These are phyloP conservation scores for Gaultheria prostrata DNA, from an alignment of 148 eudicot genomes.

Conservation along the genomic window DNA sequence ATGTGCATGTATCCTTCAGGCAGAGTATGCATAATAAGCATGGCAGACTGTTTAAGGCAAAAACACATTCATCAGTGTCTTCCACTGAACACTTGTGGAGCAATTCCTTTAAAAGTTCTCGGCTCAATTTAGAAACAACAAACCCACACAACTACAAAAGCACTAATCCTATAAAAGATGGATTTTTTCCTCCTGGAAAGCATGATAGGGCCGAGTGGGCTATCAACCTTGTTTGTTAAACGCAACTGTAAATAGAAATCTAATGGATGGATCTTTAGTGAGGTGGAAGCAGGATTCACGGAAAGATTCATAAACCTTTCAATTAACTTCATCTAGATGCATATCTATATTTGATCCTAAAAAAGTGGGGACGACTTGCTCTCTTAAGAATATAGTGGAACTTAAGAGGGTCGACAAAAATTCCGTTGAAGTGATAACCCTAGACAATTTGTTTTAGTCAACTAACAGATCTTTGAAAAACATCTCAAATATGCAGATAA, in stretches of 20 bases:
- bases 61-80: slow-evolving; percentile 8
- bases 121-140: background rate
- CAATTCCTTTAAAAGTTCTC: background rate
- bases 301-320: background rate
- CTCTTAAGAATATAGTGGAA: background rate
- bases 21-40: too few species aligned
- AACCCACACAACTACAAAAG: background rate
- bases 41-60: slow-evolving; percentile 61
- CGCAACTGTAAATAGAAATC: background rate
- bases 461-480: background rate
- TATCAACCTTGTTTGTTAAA: background rate
- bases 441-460: background rate
- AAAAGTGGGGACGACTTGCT: background rate
- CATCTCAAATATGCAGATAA: background rate
- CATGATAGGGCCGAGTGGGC: background rate
- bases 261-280: background rate
- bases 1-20: slow-evolving; percentile 82
- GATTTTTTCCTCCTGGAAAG: background rate
- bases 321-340: background rate
- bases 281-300: background rate
- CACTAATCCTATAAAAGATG: background rate
- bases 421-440: background rate
- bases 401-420: too few species aligned
- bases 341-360: background rate
- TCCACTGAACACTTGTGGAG: background rate